Percentiles rank a stretch among this genome's conserved stretches.
Evolutionary conservation across 2,329 filamentous ascomycete genomes (phyloP).

Genomic region (Aspergillus sp.): DNA sequence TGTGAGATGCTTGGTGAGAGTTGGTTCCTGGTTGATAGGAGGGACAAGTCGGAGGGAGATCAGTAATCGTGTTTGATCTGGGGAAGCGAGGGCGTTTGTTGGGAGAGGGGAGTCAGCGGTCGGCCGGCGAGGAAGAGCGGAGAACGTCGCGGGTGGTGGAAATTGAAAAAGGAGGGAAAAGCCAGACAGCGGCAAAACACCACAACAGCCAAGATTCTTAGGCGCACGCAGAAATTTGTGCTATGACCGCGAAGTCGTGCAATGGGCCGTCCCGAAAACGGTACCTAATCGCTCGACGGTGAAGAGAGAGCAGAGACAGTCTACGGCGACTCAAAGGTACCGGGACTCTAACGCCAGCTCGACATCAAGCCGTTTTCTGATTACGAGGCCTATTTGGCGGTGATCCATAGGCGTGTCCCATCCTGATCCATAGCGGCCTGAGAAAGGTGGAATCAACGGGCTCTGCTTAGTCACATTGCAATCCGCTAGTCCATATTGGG

Average conservation of each 20-base stretch:
- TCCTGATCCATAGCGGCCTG: too few relatives aligned
- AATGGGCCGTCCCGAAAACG: background rate
- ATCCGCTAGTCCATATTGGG: slow-evolving; percentile 1
- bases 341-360: background rate
- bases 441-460: background rate
- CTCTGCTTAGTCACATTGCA: slow-evolving; percentile 4
- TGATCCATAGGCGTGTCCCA: background rate
- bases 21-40: background rate
- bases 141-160: slow-evolving; percentile 10
- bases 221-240: slow-evolving; percentile 4
- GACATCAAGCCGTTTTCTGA: background rate
- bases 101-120: slow-evolving; percentile 13
- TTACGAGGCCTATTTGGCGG: background rate
- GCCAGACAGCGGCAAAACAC: slow-evolving; percentile 4
- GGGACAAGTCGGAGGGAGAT: background rate
- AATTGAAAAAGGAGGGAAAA: slow-evolving; percentile 17
- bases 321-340: background rate
- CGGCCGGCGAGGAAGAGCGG: slow-evolving; percentile 13
- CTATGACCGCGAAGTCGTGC: background rate
- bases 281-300: background rate
- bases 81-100: slow-evolving; percentile 11
- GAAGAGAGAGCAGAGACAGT: background rate
- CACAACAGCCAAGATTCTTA: slow-evolving; percentile 10
- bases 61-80: background rate
- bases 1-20: background rate